Base-by-base conservation (phyloP, 345 rosid genomes). In the Clarkia xantiana region DNA sequence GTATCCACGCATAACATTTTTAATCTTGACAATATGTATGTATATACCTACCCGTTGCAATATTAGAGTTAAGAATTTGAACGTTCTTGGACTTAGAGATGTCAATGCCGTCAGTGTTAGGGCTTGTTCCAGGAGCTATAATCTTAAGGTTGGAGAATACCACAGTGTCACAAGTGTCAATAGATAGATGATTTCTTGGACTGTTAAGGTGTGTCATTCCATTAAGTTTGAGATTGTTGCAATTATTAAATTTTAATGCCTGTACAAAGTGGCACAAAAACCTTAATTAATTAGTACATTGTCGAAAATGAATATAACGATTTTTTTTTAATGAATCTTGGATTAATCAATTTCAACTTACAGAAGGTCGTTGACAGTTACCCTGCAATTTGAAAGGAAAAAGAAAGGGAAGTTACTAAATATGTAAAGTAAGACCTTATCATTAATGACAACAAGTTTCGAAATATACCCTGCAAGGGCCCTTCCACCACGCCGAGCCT, bases 61-160 rank as follows among this genome's bases (percentile, higher is more conserved):
- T 85, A 15, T 0, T 3, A 10, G 75, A 67, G 61, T 69, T 16
- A 0, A 3, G 55, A 34, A 85, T 67, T 4, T 56, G 14, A 19
- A 85, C 66, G 22, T 61, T 29, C 29, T 43, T 51, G 3, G 85
- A 71, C 11, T 38, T 42, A 0, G 63, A 38, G 34, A 84, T 58
- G 55, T 84, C 80, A 1, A 79, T 76, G 6, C 94, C 90, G 16
- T 84, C 94, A 0, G 90, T 84, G 54, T 84, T 81, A 1, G 94
- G 82, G 54, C 86, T 84, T 8, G 56, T 41, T 1, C 54, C 71
- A 0, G 84, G 87, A 7, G 89, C 89, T 34, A 5, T 42, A 13
- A 84, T 61, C 0, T n/a, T 49, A 2, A 79, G 61, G 49, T 75
- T 57, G 3, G 75, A 68, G 18, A 85, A 16, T 16, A 19, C 9